Conservation (phyloP, 1,139 yeast species). For the Pichia sp. region DNA sequence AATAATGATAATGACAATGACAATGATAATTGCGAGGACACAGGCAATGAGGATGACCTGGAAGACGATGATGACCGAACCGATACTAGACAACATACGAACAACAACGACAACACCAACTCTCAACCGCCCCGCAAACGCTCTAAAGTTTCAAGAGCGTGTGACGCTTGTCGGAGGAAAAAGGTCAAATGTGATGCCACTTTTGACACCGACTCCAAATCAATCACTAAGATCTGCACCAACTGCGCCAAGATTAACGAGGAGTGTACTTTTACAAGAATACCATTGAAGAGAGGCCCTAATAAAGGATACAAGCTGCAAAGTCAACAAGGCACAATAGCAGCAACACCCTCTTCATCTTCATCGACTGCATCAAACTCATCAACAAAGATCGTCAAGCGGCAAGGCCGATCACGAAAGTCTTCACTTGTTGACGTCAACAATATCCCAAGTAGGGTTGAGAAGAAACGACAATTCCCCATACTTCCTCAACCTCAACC, state of each 20-base stretch:
- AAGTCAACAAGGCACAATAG: no score
- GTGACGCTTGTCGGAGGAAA: conserved; percentile 61
- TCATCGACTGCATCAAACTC: no score
- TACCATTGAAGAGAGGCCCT: conserved; percentile 73
- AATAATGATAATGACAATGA: conserved; percentile 3
- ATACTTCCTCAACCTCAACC: no score
- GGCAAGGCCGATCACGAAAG: no score
- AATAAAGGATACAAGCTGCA: conserved; percentile 65
- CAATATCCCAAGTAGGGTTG: no score
- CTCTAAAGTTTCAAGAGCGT: conserved; percentile 62
- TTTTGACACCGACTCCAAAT: conserved; percentile 35
- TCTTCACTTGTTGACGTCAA: no score
- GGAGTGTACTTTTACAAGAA: conserved; percentile 54
- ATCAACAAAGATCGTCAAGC: no score
- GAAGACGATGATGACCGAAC: background rate
- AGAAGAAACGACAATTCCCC: no score
- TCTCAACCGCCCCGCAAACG: conserved; percentile 34
- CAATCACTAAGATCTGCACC: conserved; percentile 45
- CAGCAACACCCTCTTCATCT: no score
- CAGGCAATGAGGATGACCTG: background rate
- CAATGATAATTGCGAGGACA: background rate
- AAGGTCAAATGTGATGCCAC: conserved; percentile 59
- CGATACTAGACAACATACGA: no score
- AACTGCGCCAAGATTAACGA: conserved; percentile 51
- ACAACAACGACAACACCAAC: background rate